phyloP scores from a whole-genome alignment of 108 stramenopile genomes.

The Discostella pseudostelligera region DNA sequence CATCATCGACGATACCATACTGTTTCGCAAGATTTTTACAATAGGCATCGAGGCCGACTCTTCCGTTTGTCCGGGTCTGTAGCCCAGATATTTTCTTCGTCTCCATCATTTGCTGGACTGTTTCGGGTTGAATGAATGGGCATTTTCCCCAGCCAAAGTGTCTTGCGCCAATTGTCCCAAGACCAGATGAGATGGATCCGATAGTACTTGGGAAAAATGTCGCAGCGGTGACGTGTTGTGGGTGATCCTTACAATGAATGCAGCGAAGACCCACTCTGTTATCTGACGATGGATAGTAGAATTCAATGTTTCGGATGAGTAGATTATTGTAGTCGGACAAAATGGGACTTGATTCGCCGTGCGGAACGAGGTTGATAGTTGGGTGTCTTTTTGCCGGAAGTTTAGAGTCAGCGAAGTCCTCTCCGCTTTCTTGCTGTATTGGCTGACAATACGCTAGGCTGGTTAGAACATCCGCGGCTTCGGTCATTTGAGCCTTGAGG shows the following conservation, averaged over 20 bases:
- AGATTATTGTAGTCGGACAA: slow-evolving; percentile 53
- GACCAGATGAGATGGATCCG: slow-evolving; percentile 46
- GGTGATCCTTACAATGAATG: slow-evolving; percentile 40
- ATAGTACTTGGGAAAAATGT: slow-evolving; percentile 48
- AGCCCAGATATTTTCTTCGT: slow-evolving; percentile 43
- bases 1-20: slow-evolving; percentile 37
- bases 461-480: slow-evolving; percentile 19
- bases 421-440: not conserved
- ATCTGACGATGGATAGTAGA: slow-evolving; percentile 43
- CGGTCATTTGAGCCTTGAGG: slow-evolving; percentile 6
- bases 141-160: slow-evolving; percentile 53
- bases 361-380: slow-evolving; percentile 27
- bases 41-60: slow-evolving; percentile 50
- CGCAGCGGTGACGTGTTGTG: slow-evolving; percentile 40
- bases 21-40: slow-evolving; percentile 40
- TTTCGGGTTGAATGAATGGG: slow-evolving; percentile 26
- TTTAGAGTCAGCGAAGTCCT: slow-evolving; percentile 1
- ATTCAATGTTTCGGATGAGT: slow-evolving; percentile 46
- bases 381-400: slow-evolving; percentile 17
- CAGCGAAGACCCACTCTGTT: slow-evolving; percentile 46
- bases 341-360: slow-evolving; percentile 10
- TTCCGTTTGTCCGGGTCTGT: slow-evolving; percentile 37
- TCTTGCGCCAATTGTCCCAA: slow-evolving; percentile 46
- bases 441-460: slow-evolving; percentile 20
- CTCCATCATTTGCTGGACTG: slow-evolving; percentile 36